These are phyloP conservation scores for Candida pini DNA, from an alignment of 805 yeast genomes.

Conservation along the genomic window DNA sequence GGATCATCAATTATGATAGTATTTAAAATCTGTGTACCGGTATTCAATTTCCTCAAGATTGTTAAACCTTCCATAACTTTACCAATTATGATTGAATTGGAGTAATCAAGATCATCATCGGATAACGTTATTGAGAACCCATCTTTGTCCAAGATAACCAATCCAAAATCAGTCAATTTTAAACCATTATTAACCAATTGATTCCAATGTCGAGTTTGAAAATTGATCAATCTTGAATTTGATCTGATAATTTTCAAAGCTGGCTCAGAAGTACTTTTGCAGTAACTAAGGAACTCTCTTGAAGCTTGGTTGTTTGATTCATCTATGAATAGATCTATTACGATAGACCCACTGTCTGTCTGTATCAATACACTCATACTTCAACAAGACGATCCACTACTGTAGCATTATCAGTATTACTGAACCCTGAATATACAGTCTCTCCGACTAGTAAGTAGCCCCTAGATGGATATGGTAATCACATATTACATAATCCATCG, in stretches of 20 bases:
- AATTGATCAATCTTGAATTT: slow-evolving; percentile 1
- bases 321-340: slow-evolving; percentile 39
- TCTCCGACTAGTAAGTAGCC: too few species aligned
- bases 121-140: slow-evolving; percentile 33
- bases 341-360: slow-evolving; percentile 41
- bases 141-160: slow-evolving; percentile 29
- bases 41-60: slow-evolving; percentile 39
- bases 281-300: too few species aligned
- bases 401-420: too few species aligned
- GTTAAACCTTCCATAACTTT: slow-evolving; percentile 46
- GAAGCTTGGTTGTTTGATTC: too few species aligned
- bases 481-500: too few species aligned
- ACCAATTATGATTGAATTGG: slow-evolving; percentile 37
- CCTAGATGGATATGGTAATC: too few species aligned
- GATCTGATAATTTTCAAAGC: slow-evolving; percentile 35
- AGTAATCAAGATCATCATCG: too few species aligned
- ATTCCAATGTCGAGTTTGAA: neutral
- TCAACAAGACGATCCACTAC: too few species aligned
- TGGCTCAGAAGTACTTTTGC: too few species aligned
- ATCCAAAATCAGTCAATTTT: slow-evolving; percentile 27
- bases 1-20: slow-evolving; percentile 51
- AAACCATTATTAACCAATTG: slow-evolving; percentile 18
- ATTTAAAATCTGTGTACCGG: slow-evolving; percentile 46
- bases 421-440: too few species aligned
- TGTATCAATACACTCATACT: slow-evolving; percentile 37